A percentile compares a stretch with the other conserved stretches of the same genome.
These are phyloP conservation scores for Glarea lozoyensis DNA, from an alignment of 495 filamentous ascomycete species.

Conservation along the genomic window DNA sequence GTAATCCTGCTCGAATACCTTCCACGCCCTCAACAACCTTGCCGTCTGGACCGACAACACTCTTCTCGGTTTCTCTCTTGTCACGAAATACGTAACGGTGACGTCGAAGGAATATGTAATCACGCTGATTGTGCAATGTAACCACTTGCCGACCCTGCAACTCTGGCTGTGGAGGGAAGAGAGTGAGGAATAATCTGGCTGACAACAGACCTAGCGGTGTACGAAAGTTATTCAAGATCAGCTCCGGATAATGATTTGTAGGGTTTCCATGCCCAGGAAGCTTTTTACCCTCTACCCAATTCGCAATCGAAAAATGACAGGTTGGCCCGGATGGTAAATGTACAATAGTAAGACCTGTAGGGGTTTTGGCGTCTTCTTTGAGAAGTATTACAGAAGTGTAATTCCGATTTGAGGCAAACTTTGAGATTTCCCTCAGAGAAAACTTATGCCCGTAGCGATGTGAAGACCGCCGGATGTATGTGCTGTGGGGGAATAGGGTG, in stretches of 20 bases:
- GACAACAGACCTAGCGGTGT: slow-evolving; percentile 88
- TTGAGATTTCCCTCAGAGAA: slow-evolving; percentile 79
- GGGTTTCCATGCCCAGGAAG: slow-evolving; percentile 83
- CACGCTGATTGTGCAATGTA: slow-evolving; percentile 89
- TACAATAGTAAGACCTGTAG: slow-evolving; percentile 67
- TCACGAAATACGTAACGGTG: slow-evolving; percentile 92
- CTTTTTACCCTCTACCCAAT: slow-evolving; percentile 77
- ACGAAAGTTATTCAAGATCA: slow-evolving; percentile 92
- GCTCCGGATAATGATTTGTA: slow-evolving; percentile 83
- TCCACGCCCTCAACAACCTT: slow-evolving; percentile 76
- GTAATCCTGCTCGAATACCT: slow-evolving; percentile 72
- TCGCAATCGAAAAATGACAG: slow-evolving; percentile 76
- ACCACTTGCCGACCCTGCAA: slow-evolving; percentile 78
- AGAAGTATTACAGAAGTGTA: slow-evolving; percentile 76
- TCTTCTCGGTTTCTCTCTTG: slow-evolving; percentile 75
- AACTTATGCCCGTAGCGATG: slow-evolving; percentile 79
- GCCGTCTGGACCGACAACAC: slow-evolving; percentile 76
- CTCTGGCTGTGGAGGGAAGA: slow-evolving; percentile 81
- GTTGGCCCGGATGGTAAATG: slow-evolving; percentile 80
- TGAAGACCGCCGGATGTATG: slow-evolving; percentile 74
- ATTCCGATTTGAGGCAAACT: slow-evolving; percentile 69
- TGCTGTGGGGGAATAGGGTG: slow-evolving; percentile 74
- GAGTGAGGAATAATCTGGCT: slow-evolving; percentile 69
- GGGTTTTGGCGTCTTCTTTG: slow-evolving; percentile 75
- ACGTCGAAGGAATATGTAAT: slow-evolving; percentile 88